Evolutionary conservation across 2,329 filamentous ascomycete genomes (phyloP).

Genomic region (Colletotrichum sp.): DNA sequence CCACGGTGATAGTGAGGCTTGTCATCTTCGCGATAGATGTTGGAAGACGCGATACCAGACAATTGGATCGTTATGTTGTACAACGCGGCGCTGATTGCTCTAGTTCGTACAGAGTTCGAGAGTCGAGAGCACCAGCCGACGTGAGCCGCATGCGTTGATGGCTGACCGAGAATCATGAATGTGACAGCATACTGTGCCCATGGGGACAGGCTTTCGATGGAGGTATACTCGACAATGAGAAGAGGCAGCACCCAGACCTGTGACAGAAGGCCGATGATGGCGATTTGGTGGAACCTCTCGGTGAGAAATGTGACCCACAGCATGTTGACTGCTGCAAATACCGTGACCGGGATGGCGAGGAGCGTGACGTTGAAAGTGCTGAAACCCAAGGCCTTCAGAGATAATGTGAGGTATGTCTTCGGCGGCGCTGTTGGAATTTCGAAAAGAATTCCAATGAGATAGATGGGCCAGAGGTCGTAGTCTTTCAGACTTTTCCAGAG

Average conservation of each 20-base stretch:
- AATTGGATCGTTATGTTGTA: conserved; percentile 54
- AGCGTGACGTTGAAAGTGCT: conserved; percentile 54
- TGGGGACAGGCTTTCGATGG: conserved; percentile 25
- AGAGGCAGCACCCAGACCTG: conserved; percentile 68
- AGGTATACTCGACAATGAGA: conserved; percentile 38
- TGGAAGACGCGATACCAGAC: conserved; percentile 33
- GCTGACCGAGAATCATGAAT: neutral
- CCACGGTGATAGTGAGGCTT: conserved; percentile 40
- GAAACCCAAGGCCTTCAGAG: conserved; percentile 55
- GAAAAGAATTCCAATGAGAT: conserved; percentile 52
- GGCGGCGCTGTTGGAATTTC: conserved; percentile 53
- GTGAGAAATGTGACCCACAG: conserved; percentile 48
- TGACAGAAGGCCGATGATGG: conserved; percentile 45
- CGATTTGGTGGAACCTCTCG: conserved; percentile 54
- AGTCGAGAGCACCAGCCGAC: conserved; percentile 60
- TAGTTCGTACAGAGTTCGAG: conserved; percentile 60
- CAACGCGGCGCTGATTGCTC: conserved; percentile 60
- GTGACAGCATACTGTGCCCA: neutral
- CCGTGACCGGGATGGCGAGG: conserved; percentile 50
- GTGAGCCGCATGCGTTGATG: neutral
- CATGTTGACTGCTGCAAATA: conserved; percentile 23
- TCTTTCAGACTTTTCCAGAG: conserved; percentile 55
- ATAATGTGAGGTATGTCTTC: conserved; percentile 56
- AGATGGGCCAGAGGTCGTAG: conserved; percentile 64
- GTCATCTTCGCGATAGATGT: conserved; percentile 49